Conservation (phyloP, 2,329 filamentous ascomycete genomes). For the Pseudodiploospora longispora region DNA sequence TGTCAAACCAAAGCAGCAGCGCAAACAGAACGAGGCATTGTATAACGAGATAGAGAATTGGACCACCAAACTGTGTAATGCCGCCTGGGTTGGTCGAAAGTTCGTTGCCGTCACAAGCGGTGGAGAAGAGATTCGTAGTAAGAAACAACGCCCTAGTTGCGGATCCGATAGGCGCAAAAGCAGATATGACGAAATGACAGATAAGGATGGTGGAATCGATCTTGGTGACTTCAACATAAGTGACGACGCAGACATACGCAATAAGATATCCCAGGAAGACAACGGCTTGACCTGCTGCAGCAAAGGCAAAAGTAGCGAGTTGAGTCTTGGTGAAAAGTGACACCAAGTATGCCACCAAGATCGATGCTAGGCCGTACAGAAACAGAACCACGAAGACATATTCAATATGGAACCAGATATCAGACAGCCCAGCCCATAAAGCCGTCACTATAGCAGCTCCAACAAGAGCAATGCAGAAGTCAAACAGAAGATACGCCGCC, state of each 20-base stretch:
- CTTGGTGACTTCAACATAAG: slow-evolving; percentile 61
- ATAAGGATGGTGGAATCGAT: slow-evolving; percentile 61
- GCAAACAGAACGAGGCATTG: slow-evolving; percentile 66
- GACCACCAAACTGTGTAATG: slow-evolving; percentile 70
- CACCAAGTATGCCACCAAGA: slow-evolving; percentile 68
- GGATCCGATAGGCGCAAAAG: slow-evolving; percentile 69
- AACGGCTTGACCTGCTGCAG: slow-evolving; percentile 66
- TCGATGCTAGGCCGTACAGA: slow-evolving; percentile 73
- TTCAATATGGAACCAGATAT: slow-evolving; percentile 67
- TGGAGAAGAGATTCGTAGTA: slow-evolving; percentile 74
- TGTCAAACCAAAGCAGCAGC: slow-evolving; percentile 72
- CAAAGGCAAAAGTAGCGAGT: slow-evolving; percentile 75
- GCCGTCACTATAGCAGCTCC: slow-evolving; percentile 58
- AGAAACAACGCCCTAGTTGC: slow-evolving; percentile 68
- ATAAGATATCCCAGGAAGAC: slow-evolving; percentile 66
- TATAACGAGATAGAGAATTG: slow-evolving; percentile 72
- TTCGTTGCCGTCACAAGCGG: slow-evolving; percentile 59
- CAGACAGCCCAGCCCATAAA: slow-evolving; percentile 58
- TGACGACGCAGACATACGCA: slow-evolving; percentile 63
- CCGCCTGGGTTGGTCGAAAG: slow-evolving; percentile 61
- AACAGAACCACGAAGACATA: slow-evolving; percentile 77
- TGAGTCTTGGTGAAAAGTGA: slow-evolving; percentile 75
- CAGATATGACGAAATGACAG: slow-evolving; percentile 67
- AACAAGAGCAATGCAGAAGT: slow-evolving; percentile 63
- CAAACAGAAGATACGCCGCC: slow-evolving; percentile 74